These are phyloP conservation scores for Delitschia confertaspora DNA, from an alignment of 495 filamentous ascomycete species.

Conservation along the genomic window DNA sequence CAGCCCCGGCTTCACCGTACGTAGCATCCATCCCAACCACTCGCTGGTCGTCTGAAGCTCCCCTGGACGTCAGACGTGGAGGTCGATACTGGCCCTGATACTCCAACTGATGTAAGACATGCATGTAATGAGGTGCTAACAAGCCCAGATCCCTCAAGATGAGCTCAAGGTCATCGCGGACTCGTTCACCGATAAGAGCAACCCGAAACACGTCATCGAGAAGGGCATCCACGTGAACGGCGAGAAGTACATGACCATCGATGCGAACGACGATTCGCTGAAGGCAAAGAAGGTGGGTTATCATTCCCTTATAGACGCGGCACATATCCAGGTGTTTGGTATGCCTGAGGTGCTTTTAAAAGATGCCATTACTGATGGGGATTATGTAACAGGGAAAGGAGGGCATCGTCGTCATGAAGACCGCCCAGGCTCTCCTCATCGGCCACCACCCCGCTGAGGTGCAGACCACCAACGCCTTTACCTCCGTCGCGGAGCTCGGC, in stretches of 20 bases:
- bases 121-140: constrained; percentile 14
- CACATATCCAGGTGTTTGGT: too few relatives aligned
- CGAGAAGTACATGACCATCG: constrained; percentile 63
- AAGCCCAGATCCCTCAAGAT: constrained; percentile 43
- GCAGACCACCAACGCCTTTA: constrained; percentile 56
- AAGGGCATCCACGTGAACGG: constrained; percentile 64
- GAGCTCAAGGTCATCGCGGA: constrained; percentile 54
- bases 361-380: constrained; percentile 3
- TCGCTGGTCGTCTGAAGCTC: neutral
- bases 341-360: neutral
- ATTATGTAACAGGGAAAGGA: constrained; percentile 57
- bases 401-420: constrained; percentile 72
- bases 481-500: constrained; percentile 56
- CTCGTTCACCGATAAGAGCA: constrained; percentile 40
- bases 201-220: constrained; percentile 41
- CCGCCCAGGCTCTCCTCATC: constrained; percentile 75
- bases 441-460: constrained; percentile 68
- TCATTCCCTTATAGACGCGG: neutral
- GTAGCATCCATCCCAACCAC: constrained; percentile 23
- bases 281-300: constrained; percentile 76
- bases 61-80: neutral
- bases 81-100: too few relatives aligned
- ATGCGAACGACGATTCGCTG: constrained; percentile 64
- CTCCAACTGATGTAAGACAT: neutral
- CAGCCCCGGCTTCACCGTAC: constrained; percentile 62